Evolutionary conservation across 352 stramenopile genomes (phyloP), one percentile per base, ranked within the genome.

Genomic region (Phytophthora ohioensis): DNA sequence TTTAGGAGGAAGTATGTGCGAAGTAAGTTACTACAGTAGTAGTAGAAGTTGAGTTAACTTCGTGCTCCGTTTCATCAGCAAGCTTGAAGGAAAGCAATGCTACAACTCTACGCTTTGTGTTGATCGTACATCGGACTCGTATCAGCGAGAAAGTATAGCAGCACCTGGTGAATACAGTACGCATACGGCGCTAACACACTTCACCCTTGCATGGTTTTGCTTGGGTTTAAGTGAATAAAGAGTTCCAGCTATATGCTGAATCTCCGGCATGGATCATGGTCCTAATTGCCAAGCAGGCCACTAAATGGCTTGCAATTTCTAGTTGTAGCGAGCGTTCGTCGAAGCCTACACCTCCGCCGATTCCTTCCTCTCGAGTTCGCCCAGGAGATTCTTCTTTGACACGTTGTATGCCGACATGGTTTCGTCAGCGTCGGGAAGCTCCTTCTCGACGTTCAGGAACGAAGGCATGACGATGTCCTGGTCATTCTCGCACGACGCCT

Each of bases 351-450:
- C 57, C 8, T 73, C 35, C 30, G 52, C 65, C 17, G 49, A 66
- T 17, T 54, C 70, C 65, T 78, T 71, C 3, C 38, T 53, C 15
- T 64, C 32, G 3, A 47, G 15, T 5, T 52, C 31, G 7, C 31
- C 51, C 3, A 78, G 15, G 0, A 75, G 49, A 58, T 75, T 27
- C 67, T 89, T 90, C 59, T 90, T 79, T 47, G 85, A 92, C 58
- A 95, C 86, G 35, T 94, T 93, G 72, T 95, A 94, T 31, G 86
- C 88, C 53, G 86, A 94, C 66, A 90, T 90, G 48, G 71, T 80
- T 59, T 92, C 82, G 57, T 93, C 83, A 5, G 71, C 66, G 58
- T 77, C 69, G 13, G 74, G 53, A 15, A 94, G 62, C 57, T 95
- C 86, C 57, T 86, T 83, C 41, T 92, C 76, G 38, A 92, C 85